Percentiles rank a stretch among this genome's conserved stretches.
phyloP scores from a whole-genome alignment of 1,139 yeast genomes.

The Zygosaccharomyces pseudobailii region DNA sequence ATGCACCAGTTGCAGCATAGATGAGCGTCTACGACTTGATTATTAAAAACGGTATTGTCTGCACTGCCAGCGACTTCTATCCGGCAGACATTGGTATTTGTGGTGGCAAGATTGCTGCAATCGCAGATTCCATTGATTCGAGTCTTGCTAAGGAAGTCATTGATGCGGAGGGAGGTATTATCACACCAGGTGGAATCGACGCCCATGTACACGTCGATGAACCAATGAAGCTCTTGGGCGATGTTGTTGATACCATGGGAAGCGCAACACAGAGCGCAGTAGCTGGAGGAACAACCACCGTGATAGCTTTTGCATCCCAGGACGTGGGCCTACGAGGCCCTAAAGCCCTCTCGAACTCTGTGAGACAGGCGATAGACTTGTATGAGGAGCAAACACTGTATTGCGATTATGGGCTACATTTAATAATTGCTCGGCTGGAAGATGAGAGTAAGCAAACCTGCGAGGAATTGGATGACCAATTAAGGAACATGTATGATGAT shows the following conservation, averaged over 20 bases:
- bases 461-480: constrained; percentile 27
- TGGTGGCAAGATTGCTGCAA: constrained; percentile 38
- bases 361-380: constrained; percentile 33
- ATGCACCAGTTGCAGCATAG: background rate
- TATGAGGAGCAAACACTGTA: constrained; percentile 26
- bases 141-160: constrained; percentile 35
- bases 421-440: constrained; percentile 34
- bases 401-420: constrained; percentile 45
- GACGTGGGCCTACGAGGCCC: constrained; percentile 18
- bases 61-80: constrained; percentile 17
- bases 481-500: constrained; percentile 30
- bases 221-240: constrained; percentile 30
- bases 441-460: constrained; percentile 30
- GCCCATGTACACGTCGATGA: constrained; percentile 57
- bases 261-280: constrained; percentile 60
- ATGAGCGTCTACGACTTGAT: constrained; percentile 7
- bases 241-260: constrained; percentile 54
- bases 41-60: constrained; percentile 16
- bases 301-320: constrained; percentile 43
- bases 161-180: constrained; percentile 43
- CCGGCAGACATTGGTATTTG: constrained; percentile 37
- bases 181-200: constrained; percentile 49
- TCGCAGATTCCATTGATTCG: constrained; percentile 33
- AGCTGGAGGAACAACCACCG: constrained; percentile 48
- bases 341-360: constrained; percentile 30